A percentile compares a stretch with the other conserved stretches of the same genome.
phyloP scores from a whole-genome alignment of 768 basidiomycete species.

The Leccinum incarnatum region DNA sequence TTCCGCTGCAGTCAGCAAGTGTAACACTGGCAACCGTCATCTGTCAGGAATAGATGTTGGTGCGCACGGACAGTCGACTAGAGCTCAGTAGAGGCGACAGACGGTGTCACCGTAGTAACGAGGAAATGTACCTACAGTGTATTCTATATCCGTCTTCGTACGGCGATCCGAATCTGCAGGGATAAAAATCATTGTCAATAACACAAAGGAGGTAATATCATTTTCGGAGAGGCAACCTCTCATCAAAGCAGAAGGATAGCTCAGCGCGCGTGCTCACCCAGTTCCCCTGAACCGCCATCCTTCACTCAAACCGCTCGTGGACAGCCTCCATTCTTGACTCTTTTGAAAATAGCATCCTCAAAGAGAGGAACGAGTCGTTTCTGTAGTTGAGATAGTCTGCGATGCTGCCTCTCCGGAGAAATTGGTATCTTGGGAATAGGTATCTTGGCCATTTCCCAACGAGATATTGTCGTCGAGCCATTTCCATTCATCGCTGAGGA shows the following conservation, averaged over 20 bases:
- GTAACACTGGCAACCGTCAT: too few relatives aligned
- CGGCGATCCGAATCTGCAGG: conserved; percentile 66
- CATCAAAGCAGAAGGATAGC: background rate
- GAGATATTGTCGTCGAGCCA: conserved; percentile 21
- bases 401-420: background rate
- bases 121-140: conserved; percentile 60
- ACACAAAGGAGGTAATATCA: background rate
- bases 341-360: conserved; percentile 72
- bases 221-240: background rate
- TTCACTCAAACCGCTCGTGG: conserved; percentile 85
- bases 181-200: conserved; percentile 3
- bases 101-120: background rate
- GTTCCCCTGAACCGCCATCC: conserved; percentile 87
- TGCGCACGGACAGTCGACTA: too few relatives aligned
- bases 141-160: conserved; percentile 91
- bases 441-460: conserved; percentile 1
- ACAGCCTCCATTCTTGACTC: conserved; percentile 83
- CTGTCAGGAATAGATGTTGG: too few relatives aligned
- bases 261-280: conserved; percentile 45
- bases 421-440: conserved; percentile 5
- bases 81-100: too few relatives aligned
- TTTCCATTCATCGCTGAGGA: conserved; percentile 43
- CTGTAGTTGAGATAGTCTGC: background rate
- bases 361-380: conserved; percentile 46
- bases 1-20: too few relatives aligned